Base-by-base conservation (phyloP, 2,329 filamentous ascomycete genomes). In the Venturia aucupariae region DNA sequence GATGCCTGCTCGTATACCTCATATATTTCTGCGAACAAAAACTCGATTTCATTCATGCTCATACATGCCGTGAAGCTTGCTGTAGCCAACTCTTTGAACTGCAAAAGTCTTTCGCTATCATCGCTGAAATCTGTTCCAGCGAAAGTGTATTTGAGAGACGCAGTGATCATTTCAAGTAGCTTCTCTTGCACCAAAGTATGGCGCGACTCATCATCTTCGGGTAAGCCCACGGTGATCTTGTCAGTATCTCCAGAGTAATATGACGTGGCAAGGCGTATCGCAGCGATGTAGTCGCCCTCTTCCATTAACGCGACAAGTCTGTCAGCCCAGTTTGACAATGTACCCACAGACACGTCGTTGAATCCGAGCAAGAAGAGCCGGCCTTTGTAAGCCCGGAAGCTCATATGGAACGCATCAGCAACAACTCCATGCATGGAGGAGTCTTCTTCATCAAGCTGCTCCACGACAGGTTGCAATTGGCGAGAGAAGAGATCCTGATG, bases 371-470 rank as follows among this genome's bases (percentile, higher is more conserved):
- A 78, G 72, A 99, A 99, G 42, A 97, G 81, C 38, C 93, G 85
- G 5, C 94, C 92, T 75, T 97, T 99, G 77, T 97, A 99, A 3
- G 91, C 84, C 71, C 90, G 91, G 76, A 97, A 93, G 75, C 93
- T 97, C 91, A 97, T 97, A 73, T 93, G 93, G 70, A 97, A 99
- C 0, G 92, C 94, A 79, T 99, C 94, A 8, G 93, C 93, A 60
- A 97, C 90, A 10, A 97, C 92, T 2, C 93, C 93, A 75, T 97
- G 94, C 86, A 97, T 89, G 0, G 91, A 90, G 0, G 85, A 81
- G 70, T 97, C 92, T 65, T 92, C 86, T 69, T 96, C 92, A 68
- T 97, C 89, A 22, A 94, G 80, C 66, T 92, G 88, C 74, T 97
- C 94, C 27, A 99, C 90, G 6, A 97, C 82, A 22, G 80, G 83